Evolutionary conservation across 1,284 basidiomycete species (phyloP).

Genomic region (Stereum hirsutum): DNA sequence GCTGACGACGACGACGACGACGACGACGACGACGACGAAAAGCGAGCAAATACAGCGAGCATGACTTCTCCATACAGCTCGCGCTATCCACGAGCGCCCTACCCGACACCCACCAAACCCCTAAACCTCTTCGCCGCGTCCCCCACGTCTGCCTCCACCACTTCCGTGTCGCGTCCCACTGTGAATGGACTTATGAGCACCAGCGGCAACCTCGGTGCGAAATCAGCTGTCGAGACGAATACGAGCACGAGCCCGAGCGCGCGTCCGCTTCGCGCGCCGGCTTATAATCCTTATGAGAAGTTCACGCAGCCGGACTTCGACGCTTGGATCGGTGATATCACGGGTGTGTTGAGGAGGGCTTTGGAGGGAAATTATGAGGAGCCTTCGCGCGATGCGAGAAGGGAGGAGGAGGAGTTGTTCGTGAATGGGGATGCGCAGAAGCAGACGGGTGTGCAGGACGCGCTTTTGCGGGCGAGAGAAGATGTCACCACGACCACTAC

Average conservation of each 20-base stretch:
- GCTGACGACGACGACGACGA: no score
- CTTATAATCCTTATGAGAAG: conserved; percentile 61
- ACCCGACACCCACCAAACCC: no score
- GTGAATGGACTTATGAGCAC: no score
- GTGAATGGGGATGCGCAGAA: no score
- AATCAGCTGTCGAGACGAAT: conserved; percentile 6
- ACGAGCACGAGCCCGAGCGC: no score
- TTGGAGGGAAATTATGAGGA: conserved; percentile 30
- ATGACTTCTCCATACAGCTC: no score
- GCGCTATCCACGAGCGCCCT: no score
- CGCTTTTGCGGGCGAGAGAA: background rate
- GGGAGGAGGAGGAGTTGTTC: conserved; percentile 10
- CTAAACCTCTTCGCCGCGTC: background rate
- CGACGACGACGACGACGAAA: no score
- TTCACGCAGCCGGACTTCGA: conserved; percentile 59
- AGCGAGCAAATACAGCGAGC: no score
- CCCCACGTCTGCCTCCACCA: conserved; percentile 6
- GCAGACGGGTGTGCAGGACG: conserved; percentile 9
- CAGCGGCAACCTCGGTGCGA: conserved; percentile 1
- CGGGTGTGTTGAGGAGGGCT: conserved; percentile 41
- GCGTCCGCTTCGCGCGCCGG: conserved; percentile 31
- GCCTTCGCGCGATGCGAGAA: conserved; percentile 5
- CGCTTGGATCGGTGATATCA: conserved; percentile 57
- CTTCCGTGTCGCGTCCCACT: no score
- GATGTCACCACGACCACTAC: background rate